Conservation (phyloP, 2,329 filamentous ascomycete genomes). For the Arthrobotrys sinensis region DNA sequence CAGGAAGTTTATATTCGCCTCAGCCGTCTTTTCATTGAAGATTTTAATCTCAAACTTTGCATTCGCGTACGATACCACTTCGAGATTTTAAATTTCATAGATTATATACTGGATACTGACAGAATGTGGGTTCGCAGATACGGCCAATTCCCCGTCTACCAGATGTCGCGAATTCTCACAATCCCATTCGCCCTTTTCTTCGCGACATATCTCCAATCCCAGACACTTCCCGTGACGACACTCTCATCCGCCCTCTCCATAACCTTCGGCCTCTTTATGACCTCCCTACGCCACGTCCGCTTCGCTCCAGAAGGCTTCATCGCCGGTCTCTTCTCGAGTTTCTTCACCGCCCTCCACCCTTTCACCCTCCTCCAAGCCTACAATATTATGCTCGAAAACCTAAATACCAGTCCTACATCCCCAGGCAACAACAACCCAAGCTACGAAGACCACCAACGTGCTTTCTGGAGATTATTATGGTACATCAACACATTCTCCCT, state of each 20-base stretch:
- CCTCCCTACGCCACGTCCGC: conserved; percentile 69
- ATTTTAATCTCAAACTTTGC: conserved; percentile 72
- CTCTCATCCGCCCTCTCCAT: conserved; percentile 72
- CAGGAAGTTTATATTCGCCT: conserved; percentile 70
- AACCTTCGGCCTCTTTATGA: conserved; percentile 71
- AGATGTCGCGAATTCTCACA: conserved; percentile 71
- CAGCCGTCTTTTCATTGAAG: conserved; percentile 71
- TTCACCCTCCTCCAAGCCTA: conserved; percentile 71
- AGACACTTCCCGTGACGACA: conserved; percentile 70
- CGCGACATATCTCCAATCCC: conserved; percentile 69
- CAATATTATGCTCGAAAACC: conserved; percentile 69
- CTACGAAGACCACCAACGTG: conserved; percentile 70
- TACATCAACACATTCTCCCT: conserved; percentile 72
- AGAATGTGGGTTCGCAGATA: conserved; percentile 67
- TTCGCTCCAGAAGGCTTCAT: conserved; percentile 72
- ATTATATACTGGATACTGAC: conserved; percentile 5
- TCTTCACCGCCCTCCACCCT: conserved; percentile 72
- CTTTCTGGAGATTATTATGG: conserved; percentile 72
- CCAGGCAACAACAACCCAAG: conserved; percentile 55
- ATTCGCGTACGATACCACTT: conserved; percentile 68
- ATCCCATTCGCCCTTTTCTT: conserved; percentile 71
- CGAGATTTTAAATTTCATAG: neutral
- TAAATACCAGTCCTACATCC: conserved; percentile 67
- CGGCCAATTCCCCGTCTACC: conserved; percentile 71
- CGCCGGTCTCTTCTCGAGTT: conserved; percentile 71